Percentiles rank a stretch among this genome's conserved stretches.
Evolutionary conservation across 2,329 filamentous ascomycete species (phyloP).

Genomic region (Aspergillus ibericus): DNA sequence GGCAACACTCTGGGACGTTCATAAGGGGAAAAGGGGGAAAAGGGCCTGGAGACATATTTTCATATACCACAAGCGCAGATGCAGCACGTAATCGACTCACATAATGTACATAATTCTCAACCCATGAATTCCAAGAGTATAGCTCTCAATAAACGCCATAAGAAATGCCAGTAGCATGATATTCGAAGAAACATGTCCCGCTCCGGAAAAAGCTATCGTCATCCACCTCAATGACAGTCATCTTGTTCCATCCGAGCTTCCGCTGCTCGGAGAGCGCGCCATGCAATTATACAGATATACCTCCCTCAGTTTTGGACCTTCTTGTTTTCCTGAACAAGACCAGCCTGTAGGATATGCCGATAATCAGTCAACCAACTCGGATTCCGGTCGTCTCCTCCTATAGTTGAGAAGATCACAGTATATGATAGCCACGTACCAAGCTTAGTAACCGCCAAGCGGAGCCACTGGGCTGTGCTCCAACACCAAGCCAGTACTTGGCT

Average conservation of each 20-base stretch:
- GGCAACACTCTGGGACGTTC: background rate
- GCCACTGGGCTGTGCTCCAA: constrained; percentile 91
- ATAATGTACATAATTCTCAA: constrained; percentile 22
- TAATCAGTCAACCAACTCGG: background rate
- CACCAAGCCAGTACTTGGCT: constrained; percentile 93
- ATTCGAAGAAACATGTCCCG: constrained; percentile 8
- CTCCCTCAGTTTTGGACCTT: background rate
- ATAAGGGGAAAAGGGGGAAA: background rate
- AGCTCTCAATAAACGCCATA: constrained; percentile 19
- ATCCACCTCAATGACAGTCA: background rate
- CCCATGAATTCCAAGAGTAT: constrained; percentile 18
- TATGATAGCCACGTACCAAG: constrained; percentile 59
- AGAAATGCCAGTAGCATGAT: constrained; percentile 25
- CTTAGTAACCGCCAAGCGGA: constrained; percentile 81
- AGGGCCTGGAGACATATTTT: background rate
- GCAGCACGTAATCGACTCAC: constrained; percentile 15
- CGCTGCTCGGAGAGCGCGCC: background rate
- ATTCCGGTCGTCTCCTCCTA: background rate
- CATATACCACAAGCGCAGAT: constrained; percentile 10
- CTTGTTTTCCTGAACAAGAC: background rate
- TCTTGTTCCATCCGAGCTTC: background rate
- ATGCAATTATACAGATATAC: background rate
- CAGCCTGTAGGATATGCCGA: background rate
- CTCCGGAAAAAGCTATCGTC: background rate
- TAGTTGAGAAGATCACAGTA: background rate